Conservation (phyloP, 2,329 filamentous ascomycete genomes). For the Neofusicoccum ribis region DNA sequence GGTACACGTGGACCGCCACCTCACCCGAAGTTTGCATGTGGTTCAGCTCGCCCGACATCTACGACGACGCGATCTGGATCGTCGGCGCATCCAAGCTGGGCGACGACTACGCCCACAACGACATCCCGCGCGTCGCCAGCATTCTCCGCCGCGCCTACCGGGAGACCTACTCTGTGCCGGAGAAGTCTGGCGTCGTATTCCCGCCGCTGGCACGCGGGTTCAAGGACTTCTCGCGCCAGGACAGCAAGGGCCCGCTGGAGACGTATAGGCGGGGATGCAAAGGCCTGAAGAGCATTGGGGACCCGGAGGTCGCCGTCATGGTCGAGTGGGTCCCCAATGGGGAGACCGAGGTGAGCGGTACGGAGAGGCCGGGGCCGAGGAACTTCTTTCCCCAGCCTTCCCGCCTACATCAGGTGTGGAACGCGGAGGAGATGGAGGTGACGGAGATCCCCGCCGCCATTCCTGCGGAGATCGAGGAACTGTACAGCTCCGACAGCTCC, state of each 20-base stretch:
- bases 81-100: background rate
- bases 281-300: background rate
- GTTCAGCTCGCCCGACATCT: background rate
- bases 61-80: background rate
- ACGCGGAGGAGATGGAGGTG: too few species aligned
- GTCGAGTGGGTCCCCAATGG: background rate
- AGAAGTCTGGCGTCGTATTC: background rate
- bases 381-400: too few species aligned
- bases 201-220: background rate
- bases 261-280: background rate
- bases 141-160: background rate
- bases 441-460: too few species aligned
- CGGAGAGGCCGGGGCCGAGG: too few species aligned
- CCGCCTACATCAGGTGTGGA: too few species aligned
- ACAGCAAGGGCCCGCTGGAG: background rate
- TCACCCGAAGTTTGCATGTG: background rate
- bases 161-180: background rate
- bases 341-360: background rate
- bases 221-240: background rate
- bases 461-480: too few species aligned
- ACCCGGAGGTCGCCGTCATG: background rate
- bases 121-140: constrained; percentile 11
- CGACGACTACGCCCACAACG: constrained; percentile 6
- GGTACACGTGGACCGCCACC: background rate
- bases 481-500: too few species aligned